These are phyloP conservation scores for Leccinum pachyderme DNA, from an alignment of 1,284 basidiomycete genomes.

Conservation along the genomic window DNA sequence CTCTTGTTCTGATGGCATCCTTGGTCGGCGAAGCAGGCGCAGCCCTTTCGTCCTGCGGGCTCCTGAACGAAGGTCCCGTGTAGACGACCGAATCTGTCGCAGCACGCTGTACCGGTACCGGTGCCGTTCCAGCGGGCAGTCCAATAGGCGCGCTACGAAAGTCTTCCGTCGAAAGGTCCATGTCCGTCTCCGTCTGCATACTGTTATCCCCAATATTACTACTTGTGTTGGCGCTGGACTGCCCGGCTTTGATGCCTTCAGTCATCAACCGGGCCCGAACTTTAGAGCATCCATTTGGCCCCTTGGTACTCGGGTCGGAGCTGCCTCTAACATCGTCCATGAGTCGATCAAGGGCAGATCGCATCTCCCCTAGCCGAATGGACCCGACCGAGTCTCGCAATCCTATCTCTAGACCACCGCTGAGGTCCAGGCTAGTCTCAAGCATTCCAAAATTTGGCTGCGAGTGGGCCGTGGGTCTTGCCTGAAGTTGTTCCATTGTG, in stretches of 20 bases:
- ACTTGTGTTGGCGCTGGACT: conserved; percentile 28
- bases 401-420: conserved; percentile 26
- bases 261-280: conserved; percentile 33
- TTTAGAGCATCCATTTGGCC: conserved; percentile 5
- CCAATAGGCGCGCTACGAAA: conserved; percentile 12
- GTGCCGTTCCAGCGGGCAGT: conserved; percentile 4
- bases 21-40: conserved; percentile 49
- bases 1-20: conserved; percentile 63
- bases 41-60: conserved; percentile 21
- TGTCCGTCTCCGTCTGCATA: conserved; percentile 39
- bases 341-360: conserved; percentile 72
- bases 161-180: conserved; percentile 27
- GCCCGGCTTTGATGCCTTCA: conserved; percentile 33
- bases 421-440: conserved; percentile 35
- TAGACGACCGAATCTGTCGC: conserved; percentile 46
- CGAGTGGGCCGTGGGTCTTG: conserved; percentile 7
- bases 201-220: conserved; percentile 37
- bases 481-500: conserved; percentile 5
- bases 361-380: conserved; percentile 62
- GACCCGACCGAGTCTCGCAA: conserved; percentile 32
- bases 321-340: conserved; percentile 71
- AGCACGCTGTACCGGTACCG: conserved; percentile 42
- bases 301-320: conserved; percentile 20
- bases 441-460: conserved; percentile 20
- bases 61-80: conserved; percentile 27